A percentile compares a stretch with the other conserved stretches of the same genome.
These are phyloP conservation scores for Heterobasidion annosum DNA, from an alignment of 1,284 basidiomycete genomes.

Conservation along the genomic window DNA sequence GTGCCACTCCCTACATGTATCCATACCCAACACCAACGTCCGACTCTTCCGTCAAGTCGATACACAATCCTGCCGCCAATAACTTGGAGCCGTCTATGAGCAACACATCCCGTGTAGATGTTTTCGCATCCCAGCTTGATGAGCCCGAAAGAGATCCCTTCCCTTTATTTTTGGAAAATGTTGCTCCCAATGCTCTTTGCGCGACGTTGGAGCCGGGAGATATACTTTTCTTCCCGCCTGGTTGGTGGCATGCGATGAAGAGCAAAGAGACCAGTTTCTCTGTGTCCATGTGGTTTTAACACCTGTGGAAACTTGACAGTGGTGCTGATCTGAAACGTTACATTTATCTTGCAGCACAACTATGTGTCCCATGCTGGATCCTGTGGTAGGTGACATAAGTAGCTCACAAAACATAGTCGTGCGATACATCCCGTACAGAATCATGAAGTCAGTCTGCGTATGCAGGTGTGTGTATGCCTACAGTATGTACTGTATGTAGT, in stretches of 20 bases:
- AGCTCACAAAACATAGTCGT: no score
- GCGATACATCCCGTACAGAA: no score
- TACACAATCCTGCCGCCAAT: conserved; percentile 30
- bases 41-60: conserved; percentile 7
- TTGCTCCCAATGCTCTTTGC: conserved; percentile 56
- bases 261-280: conserved; percentile 73
- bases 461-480: no score
- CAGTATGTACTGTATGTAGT: no score
- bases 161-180: conserved; percentile 46
- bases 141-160: conserved; percentile 19
- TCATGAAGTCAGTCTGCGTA: no score
- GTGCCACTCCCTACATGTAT: conserved; percentile 45
- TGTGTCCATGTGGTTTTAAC: conserved; percentile 75
- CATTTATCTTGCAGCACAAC: no score
- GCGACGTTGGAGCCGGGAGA: conserved; percentile 75
- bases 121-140: conserved; percentile 35
- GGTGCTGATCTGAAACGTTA: no score
- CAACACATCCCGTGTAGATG: conserved; percentile 65
- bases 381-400: no score
- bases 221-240: conserved; percentile 78
- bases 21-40: conserved; percentile 22
- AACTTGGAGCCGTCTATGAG: conserved; percentile 33
- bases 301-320: neutral
- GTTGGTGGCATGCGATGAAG: conserved; percentile 92
- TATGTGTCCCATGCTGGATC: no score